Base-by-base conservation (phyloP, 257 asterid species). In the Knoxia roxburghii region DNA sequence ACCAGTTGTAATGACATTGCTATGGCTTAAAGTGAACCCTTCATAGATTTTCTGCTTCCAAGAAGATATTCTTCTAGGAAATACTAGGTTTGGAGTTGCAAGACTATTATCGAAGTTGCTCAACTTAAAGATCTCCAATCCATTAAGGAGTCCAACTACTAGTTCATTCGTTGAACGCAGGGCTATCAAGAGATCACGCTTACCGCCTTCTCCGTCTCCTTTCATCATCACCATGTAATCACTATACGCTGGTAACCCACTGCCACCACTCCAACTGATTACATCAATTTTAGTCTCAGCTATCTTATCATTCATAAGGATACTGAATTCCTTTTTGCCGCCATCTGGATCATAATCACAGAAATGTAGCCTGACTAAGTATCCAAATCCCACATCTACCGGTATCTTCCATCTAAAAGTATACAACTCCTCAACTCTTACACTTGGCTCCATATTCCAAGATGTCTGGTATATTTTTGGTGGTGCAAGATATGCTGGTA, bases 111-210 rank as follows among this genome's bases (percentile, higher is more conserved):
- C 69, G 15, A 11, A 50, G 67, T 69, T 58, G 57, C 73, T 69
- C 41, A 69, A 58, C 73, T 69, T 69, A 59, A 69, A 56, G 50
- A 69, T 58, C 56, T 69, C 67, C 14, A 69, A 13, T 43, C 73
- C 65, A 29, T 69, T 20, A 0, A 69, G 43, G 21, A 59, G 52
- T 39, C 27, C 43, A 45, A 45, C 23, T 0, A 33, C 67, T 49
- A 17, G 5, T 32, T 40, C 59, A 58, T 56, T 32, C 27, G 23
- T 33, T 11, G 73, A 57, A 4, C 27, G 33, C 48, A 69, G 23
- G 23, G 48, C 21, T 6, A 69, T 58, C 43, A 69, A 58, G 26
- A 69, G 67, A 69, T 59, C 48, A n/a, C 21, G 14, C 18, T 57
- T 69, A 14, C 67, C 24, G 10, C 37, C 48, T 41, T 45, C 57